Conservation (phyloP, 495 filamentous ascomycete species). For the Tuber indicum region DNA sequence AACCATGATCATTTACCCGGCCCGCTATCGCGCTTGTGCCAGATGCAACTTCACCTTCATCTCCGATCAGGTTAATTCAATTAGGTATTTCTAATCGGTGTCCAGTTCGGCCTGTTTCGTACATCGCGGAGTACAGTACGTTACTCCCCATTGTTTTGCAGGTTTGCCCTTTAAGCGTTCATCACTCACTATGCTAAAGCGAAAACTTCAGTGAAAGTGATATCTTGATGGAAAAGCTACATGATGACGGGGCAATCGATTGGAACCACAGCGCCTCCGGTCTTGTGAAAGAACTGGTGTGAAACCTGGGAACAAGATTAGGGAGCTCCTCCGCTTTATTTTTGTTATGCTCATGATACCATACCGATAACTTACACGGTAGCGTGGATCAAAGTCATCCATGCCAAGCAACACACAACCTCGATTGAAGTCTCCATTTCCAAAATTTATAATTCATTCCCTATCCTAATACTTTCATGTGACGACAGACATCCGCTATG, state of each 20-base stretch:
- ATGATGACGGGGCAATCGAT: not conserved
- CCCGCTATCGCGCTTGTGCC: not conserved
- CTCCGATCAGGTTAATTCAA: not conserved
- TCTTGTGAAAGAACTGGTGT: not conserved
- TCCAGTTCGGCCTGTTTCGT: not conserved
- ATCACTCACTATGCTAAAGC: not conserved
- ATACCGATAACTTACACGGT: no score
- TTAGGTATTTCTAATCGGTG: not conserved
- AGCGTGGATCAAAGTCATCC: not conserved
- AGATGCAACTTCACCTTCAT: not conserved
- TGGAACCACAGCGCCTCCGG: not conserved
- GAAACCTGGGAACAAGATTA: not conserved
- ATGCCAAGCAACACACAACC: not conserved
- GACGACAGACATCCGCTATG: not conserved
- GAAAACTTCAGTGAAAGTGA: not conserved
- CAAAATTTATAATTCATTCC: not conserved
- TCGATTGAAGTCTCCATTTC: not conserved
- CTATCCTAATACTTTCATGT: not conserved
- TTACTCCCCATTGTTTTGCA: not conserved
- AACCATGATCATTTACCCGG: not conserved
- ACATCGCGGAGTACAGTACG: not conserved
- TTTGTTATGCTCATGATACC: not conserved
- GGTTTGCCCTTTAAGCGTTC: not conserved
- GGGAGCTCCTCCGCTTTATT: not conserved
- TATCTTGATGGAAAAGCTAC: not conserved